Percentiles rank a stretch among this genome's conserved stretches.
phyloP scores from a whole-genome alignment of 2,329 filamentous ascomycete genomes.

The Lasiodiplodia gonubiensis region DNA sequence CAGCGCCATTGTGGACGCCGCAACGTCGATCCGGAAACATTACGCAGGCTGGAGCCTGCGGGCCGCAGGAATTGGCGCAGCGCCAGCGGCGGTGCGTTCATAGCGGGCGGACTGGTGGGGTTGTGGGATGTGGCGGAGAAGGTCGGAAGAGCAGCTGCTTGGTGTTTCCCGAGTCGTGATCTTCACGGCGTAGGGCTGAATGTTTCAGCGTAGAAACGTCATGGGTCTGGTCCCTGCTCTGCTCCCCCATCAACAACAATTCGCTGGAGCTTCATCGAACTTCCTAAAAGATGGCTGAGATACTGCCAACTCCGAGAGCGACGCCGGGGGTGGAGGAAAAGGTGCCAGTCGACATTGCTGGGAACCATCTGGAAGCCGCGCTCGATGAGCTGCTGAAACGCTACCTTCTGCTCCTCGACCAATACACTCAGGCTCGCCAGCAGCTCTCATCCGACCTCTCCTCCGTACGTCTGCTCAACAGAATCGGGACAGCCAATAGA shows the following conservation, averaged over 20 bases:
- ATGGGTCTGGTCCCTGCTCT: constrained; percentile 16
- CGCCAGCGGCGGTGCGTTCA: constrained; percentile 6
- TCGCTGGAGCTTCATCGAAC: neutral
- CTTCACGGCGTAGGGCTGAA: constrained; percentile 25
- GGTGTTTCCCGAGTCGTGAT: constrained; percentile 12
- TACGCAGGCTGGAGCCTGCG: neutral
- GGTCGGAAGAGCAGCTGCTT: constrained; percentile 4
- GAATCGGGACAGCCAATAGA: neutral
- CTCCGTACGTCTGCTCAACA: constrained; percentile 48
- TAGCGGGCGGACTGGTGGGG: neutral
- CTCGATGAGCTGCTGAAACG: constrained; percentile 69
- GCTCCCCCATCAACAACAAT: neutral
- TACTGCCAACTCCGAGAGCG: neutral
- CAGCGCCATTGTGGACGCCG: constrained; percentile 23
- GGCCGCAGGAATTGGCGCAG: constrained; percentile 19
- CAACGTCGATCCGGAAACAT: neutral
- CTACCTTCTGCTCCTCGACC: constrained; percentile 70
- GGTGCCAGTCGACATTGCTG: neutral
- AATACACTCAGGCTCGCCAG: constrained; percentile 66
- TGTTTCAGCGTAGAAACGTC: constrained; percentile 9
- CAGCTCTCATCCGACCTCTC: constrained; percentile 62
- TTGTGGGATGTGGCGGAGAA: neutral
- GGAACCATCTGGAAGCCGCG: constrained; percentile 41
- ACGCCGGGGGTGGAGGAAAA: constrained; percentile 1
- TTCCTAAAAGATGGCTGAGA: constrained; percentile 6